Base-by-base conservation (phyloP, 331 rosid species). In the Rosa hybrid region DNA sequence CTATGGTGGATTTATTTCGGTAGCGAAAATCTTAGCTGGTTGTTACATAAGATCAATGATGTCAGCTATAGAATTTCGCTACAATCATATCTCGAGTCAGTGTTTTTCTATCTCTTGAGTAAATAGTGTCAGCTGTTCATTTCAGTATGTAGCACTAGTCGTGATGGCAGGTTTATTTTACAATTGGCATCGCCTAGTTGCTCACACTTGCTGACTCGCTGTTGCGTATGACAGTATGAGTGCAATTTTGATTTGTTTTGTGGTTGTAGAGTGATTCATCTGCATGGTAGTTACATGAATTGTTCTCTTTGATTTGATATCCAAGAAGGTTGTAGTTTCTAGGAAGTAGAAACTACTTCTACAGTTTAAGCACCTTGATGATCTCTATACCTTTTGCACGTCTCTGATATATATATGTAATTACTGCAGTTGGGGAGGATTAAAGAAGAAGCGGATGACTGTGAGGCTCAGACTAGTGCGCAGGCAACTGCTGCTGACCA, bases 391-490 rank as follows among this genome's bases (percentile, higher is more conserved):
- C 48, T 76, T 69, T 48, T 64, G 21, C 64, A 11, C 42, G 18
- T 67, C 38, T 60, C 44, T 57, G 39, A 34, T 48, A 23, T 65
- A 23, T 65, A 45, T 65, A 78, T 71, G 25, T 54, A 46, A 68
- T 79, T 68, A 45, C 25, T 88, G 87, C 87, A 92, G 97, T 75
- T 85, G 84, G 76, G 20, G 69, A 92, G 83, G 83, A 77, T 50
- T 64, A 79, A 74, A 60, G 88, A 80, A 81, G 89, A 80, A 79
- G 41, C 38, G 49, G 71, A 80, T 78, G 68, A 77, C 50, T 53
- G 72, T 56, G 86, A 45, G 83, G 74, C 81, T 68, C 79, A 77
- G 76, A 65, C 74, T 21, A 42, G 84, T 57, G 77, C 80, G 21
- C 34, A 27, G 38, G 78, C 80, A 76, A 83, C 69, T 63, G 56